phyloP scores from a whole-genome alignment of 495 filamentous ascomycete species.

The Astrothelium subdiscretum region DNA sequence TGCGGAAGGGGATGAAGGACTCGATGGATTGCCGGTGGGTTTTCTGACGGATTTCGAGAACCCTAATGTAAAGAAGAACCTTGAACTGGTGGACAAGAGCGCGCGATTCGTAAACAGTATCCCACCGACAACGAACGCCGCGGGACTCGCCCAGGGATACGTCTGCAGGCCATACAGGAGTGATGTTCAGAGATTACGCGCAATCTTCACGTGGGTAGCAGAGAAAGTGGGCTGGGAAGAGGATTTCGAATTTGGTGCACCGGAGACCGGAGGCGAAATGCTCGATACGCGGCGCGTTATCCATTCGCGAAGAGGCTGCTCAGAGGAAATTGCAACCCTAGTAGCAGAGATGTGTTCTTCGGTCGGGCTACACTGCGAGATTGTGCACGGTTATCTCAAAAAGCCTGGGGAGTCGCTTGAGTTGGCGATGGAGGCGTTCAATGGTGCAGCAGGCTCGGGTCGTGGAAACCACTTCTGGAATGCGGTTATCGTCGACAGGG shows the following conservation, averaged over 20 bases:
- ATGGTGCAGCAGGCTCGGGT: background rate
- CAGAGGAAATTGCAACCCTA: constrained; percentile 82
- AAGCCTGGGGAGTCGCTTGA: constrained; percentile 75
- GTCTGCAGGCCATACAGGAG: constrained; percentile 91
- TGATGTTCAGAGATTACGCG: constrained; percentile 82
- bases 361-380: constrained; percentile 75
- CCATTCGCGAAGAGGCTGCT: constrained; percentile 69
- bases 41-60: constrained; percentile 71
- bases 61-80: constrained; percentile 41
- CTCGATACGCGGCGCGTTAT: constrained; percentile 75
- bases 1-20: constrained; percentile 83
- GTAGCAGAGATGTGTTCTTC: constrained; percentile 90
- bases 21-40: constrained; percentile 69
- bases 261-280: constrained; percentile 28
- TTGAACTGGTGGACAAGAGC: constrained; percentile 86
- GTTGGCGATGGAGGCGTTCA: constrained; percentile 48
- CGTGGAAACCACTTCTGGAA: constrained; percentile 99
- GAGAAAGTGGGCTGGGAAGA: constrained; percentile 97
- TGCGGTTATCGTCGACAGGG: constrained; percentile 79
- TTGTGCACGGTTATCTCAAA: constrained; percentile 82
- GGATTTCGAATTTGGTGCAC: constrained; percentile 51
- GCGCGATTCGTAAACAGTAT: constrained; percentile 80
- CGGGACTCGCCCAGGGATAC: constrained; percentile 78
- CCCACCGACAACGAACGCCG: constrained; percentile 79
- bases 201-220: constrained; percentile 93